Evolutionary conservation across 1,284 basidiomycete species (phyloP).

Genomic region (Cutaneotrichosporon cyanovorans): DNA sequence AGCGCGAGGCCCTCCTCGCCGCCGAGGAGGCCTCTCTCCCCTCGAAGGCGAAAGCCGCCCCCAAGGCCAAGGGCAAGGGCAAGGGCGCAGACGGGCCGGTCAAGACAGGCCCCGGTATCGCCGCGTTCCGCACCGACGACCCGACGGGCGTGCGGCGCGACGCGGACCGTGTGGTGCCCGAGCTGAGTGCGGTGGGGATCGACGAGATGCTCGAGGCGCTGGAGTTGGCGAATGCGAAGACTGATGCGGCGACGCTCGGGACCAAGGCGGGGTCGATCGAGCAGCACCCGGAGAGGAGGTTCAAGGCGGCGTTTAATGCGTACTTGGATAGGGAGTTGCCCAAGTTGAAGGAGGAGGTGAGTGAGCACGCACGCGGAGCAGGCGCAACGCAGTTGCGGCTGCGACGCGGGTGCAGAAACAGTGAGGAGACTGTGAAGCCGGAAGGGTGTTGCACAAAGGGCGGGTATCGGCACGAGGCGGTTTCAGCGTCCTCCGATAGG

Average conservation of each 20-base stretch:
- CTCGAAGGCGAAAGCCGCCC: constrained; percentile 55
- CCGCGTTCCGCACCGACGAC: constrained; percentile 47
- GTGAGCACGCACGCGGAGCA: too few relatives aligned
- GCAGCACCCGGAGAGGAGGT: constrained; percentile 86
- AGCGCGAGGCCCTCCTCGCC: constrained; percentile 52
- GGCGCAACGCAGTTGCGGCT: too few relatives aligned
- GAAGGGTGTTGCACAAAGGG: too few relatives aligned
- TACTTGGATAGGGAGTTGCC: constrained; percentile 86
- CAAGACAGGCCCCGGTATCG: constrained; percentile 11
- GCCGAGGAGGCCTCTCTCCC: constrained; percentile 72
- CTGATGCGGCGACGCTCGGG: constrained; percentile 83
- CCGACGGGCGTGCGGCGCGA: constrained; percentile 57
- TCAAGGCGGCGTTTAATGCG: constrained; percentile 88
- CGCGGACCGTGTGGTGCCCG: constrained; percentile 51
- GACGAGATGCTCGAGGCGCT: constrained; percentile 88
- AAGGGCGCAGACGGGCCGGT: constrained; percentile 19
- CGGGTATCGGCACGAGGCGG: too few relatives aligned
- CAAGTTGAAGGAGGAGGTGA: constrained; percentile 60
- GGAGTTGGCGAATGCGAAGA: constrained; percentile 79
- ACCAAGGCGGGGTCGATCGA: constrained; percentile 58
- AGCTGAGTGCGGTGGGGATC: constrained; percentile 74
- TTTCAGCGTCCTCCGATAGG: too few relatives aligned
- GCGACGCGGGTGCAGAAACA: too few relatives aligned
- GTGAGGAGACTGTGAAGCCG: too few relatives aligned
- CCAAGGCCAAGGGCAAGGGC: constrained; percentile 26